Evolutionary conservation across 495 filamentous ascomycete species (phyloP).

Genomic region (Penicillium lividum): DNA sequence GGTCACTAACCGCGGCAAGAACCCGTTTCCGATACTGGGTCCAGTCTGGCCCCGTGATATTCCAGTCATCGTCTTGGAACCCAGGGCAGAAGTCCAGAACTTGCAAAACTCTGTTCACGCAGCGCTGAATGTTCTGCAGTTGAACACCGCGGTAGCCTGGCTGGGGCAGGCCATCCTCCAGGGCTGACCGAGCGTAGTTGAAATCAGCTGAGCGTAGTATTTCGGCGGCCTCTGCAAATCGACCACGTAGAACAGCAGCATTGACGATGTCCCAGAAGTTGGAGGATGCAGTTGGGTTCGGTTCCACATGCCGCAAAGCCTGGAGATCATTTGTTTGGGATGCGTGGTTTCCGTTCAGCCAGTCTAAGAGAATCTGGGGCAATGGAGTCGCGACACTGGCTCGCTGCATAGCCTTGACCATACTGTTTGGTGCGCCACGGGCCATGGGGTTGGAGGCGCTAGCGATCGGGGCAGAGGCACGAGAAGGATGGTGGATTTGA

Average conservation of each 20-base stretch:
- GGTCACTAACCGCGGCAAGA: slow-evolving; percentile 60
- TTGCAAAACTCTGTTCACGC: slow-evolving; percentile 61
- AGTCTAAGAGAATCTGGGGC: slow-evolving; percentile 74
- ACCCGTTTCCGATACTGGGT: slow-evolving; percentile 71
- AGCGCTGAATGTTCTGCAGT: slow-evolving; percentile 69
- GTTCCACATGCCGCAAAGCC: slow-evolving; percentile 58
- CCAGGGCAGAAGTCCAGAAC: slow-evolving; percentile 73
- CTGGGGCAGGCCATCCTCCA: slow-evolving; percentile 58
- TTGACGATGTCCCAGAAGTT: slow-evolving; percentile 81
- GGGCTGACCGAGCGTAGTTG: slow-evolving; percentile 62
- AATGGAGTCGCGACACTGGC: slow-evolving; percentile 52
- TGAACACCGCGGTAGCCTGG: slow-evolving; percentile 69
- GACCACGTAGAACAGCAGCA: slow-evolving; percentile 67
- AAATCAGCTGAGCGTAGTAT: slow-evolving; percentile 73
- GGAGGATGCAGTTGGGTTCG: slow-evolving; percentile 69
- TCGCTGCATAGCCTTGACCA: slow-evolving; percentile 35
- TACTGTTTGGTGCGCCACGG: slow-evolving; percentile 27
- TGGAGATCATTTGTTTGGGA: slow-evolving; percentile 60
- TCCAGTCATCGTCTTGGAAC: slow-evolving; percentile 64
- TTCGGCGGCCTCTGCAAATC: slow-evolving; percentile 59
- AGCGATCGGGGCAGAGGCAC: slow-evolving; percentile 30
- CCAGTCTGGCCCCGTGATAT: slow-evolving; percentile 76
- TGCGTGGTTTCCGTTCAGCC: slow-evolving; percentile 71
- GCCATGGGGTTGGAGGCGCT: slow-evolving; percentile 24
- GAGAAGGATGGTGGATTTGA: slow-evolving; percentile 69